phyloP scores from a whole-genome alignment of 257 asterid genomes.

The Cinchona pubescens region DNA sequence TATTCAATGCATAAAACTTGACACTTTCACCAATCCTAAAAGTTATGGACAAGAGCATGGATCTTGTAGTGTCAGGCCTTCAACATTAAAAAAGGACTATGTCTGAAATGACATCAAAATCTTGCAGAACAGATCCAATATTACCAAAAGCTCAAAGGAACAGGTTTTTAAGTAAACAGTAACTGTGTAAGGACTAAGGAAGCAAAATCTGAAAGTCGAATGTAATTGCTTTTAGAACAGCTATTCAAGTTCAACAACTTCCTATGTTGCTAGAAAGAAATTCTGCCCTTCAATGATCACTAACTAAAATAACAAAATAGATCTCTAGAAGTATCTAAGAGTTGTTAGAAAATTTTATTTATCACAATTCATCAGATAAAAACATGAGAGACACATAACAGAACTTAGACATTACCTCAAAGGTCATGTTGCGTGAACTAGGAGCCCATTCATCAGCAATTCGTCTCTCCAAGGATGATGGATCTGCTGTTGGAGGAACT shows the following conservation, averaged over 20 bases:
- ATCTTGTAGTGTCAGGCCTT: background rate
- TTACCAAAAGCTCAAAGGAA: conserved; percentile 1
- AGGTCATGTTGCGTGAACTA: conserved; percentile 79
- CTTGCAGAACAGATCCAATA: background rate
- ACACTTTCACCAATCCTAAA: background rate
- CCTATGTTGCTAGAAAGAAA: background rate
- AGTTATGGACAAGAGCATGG: background rate
- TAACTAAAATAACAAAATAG: background rate
- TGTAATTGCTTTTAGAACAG: background rate
- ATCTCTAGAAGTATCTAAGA: background rate
- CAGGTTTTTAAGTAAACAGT: background rate
- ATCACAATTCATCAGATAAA: background rate
- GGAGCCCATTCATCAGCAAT: conserved; percentile 99
- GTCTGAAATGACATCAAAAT: background rate
- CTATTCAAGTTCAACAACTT: background rate
- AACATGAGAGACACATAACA: background rate
- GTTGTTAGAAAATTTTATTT: background rate
- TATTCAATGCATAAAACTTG: background rate
- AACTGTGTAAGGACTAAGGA: background rate
- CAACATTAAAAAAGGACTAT: background rate
- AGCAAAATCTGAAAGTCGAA: background rate
- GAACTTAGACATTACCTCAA: conserved; percentile 50
- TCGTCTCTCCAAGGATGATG: conserved; percentile 72
- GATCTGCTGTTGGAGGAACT: conserved; percentile 82
- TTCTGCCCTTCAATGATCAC: background rate